These are phyloP conservation scores for Acacia acuminata DNA, from an alignment of 306 rosid genomes.

Conservation along the genomic window DNA sequence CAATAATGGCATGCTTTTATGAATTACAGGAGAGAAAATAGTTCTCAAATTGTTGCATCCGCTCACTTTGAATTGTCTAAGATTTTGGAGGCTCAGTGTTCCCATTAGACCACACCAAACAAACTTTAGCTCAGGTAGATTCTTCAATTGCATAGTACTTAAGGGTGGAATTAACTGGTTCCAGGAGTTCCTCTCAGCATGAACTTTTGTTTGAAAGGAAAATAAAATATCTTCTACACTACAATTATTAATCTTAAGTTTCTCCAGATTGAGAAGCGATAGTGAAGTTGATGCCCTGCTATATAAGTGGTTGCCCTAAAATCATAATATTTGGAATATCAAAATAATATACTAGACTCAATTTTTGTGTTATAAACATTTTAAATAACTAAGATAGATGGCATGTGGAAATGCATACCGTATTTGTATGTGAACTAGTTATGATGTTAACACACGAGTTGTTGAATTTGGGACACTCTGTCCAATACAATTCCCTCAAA, in stretches of 20 bases:
- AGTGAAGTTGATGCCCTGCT: too few species aligned
- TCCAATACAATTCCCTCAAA: neutral
- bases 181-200: too few species aligned
- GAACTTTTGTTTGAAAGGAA: neutral
- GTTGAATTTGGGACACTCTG: neutral
- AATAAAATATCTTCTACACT: neutral
- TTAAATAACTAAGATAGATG: neutral
- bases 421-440: neutral
- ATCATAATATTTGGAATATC: neutral
- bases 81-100: neutral
- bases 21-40: neutral
- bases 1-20: neutral
- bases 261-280: neutral
- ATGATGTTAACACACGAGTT: neutral
- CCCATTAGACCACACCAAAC: neutral
- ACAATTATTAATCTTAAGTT: neutral
- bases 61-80: neutral
- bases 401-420: neutral
- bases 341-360: neutral
- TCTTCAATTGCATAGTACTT: neutral
- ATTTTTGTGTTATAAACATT: neutral
- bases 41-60: neutral
- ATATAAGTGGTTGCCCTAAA: neutral
- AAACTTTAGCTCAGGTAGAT: neutral
- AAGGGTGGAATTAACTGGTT: neutral